A percentile compares a stretch with the other conserved stretches of the same genome.
phyloP scores from a whole-genome alignment of 305 asterid species.

The Solanum hybrid region DNA sequence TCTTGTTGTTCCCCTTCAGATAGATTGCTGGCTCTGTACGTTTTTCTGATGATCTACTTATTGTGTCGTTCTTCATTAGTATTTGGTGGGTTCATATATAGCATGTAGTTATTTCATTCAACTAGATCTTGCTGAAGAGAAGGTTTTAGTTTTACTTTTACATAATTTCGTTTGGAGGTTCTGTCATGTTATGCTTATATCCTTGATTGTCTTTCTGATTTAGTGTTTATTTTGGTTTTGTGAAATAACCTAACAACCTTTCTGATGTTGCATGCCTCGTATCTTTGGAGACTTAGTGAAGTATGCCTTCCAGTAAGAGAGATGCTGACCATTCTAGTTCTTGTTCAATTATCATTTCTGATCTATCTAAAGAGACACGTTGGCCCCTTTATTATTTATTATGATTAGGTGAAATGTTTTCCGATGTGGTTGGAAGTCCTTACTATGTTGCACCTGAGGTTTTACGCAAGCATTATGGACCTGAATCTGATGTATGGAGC shows the following conservation, averaged over 20 bases:
- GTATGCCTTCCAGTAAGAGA: background rate
- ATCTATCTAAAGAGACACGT: background rate
- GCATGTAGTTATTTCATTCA: background rate
- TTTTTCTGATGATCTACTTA: background rate
- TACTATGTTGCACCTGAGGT: conserved; percentile 96
- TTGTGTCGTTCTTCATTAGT: background rate
- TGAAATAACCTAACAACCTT: background rate
- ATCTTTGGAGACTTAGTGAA: background rate
- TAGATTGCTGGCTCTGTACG: background rate
- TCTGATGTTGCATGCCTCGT: background rate
- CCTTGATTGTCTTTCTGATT: background rate
- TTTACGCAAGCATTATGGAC: conserved; percentile 2
- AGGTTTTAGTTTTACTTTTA: background rate
- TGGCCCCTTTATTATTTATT: background rate
- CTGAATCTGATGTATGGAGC: background rate
- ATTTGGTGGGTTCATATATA: background rate
- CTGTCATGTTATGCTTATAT: background rate
- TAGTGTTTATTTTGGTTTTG: background rate
- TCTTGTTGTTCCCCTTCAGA: background rate
- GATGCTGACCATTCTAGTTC: background rate
- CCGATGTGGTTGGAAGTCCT: conserved; percentile 93
- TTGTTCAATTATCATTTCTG: background rate
- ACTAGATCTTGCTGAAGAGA: background rate
- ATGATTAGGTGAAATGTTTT: conserved; percentile 56
- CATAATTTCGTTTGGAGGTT: background rate